Evolutionary conservation across 345 rosid species (phyloP).

Genomic region (Ricinus communis): DNA sequence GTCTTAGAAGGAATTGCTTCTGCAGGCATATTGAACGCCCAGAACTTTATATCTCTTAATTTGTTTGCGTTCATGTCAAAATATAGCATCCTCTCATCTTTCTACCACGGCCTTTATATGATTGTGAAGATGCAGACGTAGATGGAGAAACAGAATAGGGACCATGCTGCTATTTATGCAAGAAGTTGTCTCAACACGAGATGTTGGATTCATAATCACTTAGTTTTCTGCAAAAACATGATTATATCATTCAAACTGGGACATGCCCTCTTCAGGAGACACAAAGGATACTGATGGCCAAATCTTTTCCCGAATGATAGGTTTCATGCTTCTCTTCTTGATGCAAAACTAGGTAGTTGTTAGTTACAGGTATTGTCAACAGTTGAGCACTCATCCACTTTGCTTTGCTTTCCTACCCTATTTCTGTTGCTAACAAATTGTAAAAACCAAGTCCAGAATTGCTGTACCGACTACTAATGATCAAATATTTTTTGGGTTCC

Average conservation of each 20-base stretch:
- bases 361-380: too few species aligned
- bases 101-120: neutral
- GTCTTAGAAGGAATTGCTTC: neutral
- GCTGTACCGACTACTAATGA: neutral
- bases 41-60: neutral
- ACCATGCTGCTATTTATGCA: neutral
- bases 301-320: too few species aligned
- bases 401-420: neutral
- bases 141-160: too few species aligned
- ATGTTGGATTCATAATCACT: neutral
- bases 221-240: neutral
- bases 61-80: neutral
- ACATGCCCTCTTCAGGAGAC: neutral
- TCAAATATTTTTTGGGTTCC: too few species aligned
- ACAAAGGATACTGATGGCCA: neutral
- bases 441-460: neutral
- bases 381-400: neutral
- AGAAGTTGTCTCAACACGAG: neutral
- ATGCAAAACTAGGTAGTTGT: too few species aligned
- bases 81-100: neutral
- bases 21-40: neutral
- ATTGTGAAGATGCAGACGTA: too few species aligned
- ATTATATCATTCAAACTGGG: neutral
- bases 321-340: too few species aligned
- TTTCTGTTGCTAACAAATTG: too few species aligned